Percentiles rank a stretch among this genome's conserved stretches.
Evolutionary conservation across 106 monocot species (phyloP).

Genomic region (Platanthera guangdongensis): DNA sequence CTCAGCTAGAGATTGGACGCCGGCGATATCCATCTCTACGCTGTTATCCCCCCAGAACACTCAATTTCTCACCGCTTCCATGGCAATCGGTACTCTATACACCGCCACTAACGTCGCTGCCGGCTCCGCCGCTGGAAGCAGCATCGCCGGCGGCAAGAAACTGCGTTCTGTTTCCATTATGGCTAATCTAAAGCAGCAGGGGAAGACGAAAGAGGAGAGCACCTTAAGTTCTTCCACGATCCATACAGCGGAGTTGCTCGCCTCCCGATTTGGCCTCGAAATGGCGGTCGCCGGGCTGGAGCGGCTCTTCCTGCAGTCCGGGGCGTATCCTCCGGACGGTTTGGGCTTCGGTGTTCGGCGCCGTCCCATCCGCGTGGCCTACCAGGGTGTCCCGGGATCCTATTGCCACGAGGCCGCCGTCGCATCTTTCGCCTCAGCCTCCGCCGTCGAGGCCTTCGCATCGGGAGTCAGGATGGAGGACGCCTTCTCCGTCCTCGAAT

Average conservation of each 20-base stretch:
- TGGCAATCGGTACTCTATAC: background rate
- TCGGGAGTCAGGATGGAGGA: slow-evolving; percentile 39
- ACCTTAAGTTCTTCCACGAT: slow-evolving; percentile 9
- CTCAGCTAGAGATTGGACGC: slow-evolving; percentile 2
- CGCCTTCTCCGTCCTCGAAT: slow-evolving; percentile 41
- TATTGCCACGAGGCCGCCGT: slow-evolving; percentile 73
- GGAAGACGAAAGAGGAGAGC: background rate
- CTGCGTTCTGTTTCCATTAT: background rate
- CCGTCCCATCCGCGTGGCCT: slow-evolving; percentile 51
- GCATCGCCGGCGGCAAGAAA: background rate
- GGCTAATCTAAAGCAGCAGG: slow-evolving; percentile 4
- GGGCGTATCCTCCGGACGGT: slow-evolving; percentile 1
- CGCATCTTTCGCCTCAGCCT: slow-evolving; percentile 23
- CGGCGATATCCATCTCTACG: background rate
- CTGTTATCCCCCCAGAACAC: background rate
- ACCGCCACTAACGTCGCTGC: background rate
- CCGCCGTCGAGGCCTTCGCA: slow-evolving; percentile 19
- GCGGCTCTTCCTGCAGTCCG: slow-evolving; percentile 26
- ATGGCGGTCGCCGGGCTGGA: slow-evolving; percentile 35
- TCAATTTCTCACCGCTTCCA: background rate
- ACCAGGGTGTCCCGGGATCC: slow-evolving; percentile 56
- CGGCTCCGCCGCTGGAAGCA: background rate
- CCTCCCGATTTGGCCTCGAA: slow-evolving; percentile 31
- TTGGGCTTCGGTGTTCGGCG: background rate
- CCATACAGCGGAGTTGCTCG: slow-evolving; percentile 28